These are phyloP conservation scores for Barbarea vulgaris DNA, from an alignment of 345 rosid species.

Conservation along the genomic window DNA sequence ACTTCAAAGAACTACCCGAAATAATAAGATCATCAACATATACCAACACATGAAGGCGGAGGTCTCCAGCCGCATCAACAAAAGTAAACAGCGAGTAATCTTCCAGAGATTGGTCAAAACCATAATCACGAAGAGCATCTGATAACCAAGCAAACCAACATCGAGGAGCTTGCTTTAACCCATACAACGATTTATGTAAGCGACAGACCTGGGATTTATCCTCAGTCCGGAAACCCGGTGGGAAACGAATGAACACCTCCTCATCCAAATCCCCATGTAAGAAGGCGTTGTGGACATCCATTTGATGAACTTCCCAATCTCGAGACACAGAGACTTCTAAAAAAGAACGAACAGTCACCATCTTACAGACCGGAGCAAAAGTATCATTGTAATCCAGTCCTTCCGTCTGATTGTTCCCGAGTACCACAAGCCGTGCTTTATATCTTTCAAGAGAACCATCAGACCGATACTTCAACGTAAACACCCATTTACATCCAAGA, in stretches of 20 bases:
- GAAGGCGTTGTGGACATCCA: not conserved
- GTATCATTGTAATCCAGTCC: not conserved
- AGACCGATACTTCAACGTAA: not conserved
- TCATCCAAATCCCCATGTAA: not conserved
- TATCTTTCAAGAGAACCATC: not conserved
- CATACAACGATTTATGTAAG: not conserved
- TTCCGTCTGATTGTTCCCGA: not conserved
- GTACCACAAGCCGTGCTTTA: not conserved
- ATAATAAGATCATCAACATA: not conserved
- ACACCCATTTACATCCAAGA: not conserved
- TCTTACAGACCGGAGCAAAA: not conserved
- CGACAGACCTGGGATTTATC: not conserved
- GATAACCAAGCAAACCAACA: not conserved
- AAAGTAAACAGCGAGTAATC: not conserved
- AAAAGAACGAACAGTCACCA: not conserved
- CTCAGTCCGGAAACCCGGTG: not conserved
- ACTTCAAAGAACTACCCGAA: fast-evolving
- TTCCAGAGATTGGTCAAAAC: not conserved
- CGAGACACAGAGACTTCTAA: not conserved
- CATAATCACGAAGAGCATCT: not conserved
- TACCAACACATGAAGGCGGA: not conserved
- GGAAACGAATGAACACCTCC: not conserved
- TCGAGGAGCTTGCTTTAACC: not conserved
- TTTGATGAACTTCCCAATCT: not conserved
- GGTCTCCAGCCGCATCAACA: no score